phyloP scores from a whole-genome alignment of 2,329 filamentous ascomycete species.

The Rachicladosporium sp. region DNA sequence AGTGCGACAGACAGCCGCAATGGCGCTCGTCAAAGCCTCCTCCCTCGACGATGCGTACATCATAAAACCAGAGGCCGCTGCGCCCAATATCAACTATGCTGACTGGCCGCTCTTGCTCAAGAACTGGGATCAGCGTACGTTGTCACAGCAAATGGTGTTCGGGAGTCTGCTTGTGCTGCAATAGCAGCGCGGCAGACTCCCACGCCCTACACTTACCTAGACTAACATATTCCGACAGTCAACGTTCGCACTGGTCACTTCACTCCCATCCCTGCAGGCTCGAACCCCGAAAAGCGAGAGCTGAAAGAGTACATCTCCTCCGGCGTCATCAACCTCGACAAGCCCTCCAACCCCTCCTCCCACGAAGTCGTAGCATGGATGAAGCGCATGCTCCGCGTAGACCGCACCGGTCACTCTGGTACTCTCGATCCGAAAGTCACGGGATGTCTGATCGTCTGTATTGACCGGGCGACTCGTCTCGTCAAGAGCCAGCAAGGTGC shows the following conservation, averaged over 20 bases:
- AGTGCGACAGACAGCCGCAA: conserved; percentile 4
- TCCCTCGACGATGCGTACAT: conserved; percentile 55
- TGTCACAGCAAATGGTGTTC: conserved; percentile 5
- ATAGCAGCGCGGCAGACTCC: conserved; percentile 1
- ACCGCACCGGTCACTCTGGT: conserved; percentile 97
- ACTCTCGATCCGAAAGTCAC: conserved; percentile 98
- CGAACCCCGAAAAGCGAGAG: conserved; percentile 81
- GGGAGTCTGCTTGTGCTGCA: conserved; percentile 1
- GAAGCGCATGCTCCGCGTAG: conserved; percentile 87
- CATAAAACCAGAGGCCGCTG: conserved; percentile 83
- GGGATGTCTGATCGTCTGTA: conserved; percentile 85
- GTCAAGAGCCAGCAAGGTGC: conserved; percentile 98
- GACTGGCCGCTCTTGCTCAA: conserved; percentile 88
- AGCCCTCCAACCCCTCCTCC: conserved; percentile 92
- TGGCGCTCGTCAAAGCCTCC: conserved; percentile 24
- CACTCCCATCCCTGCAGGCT: conserved; percentile 89
- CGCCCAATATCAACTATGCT: conserved; percentile 71
- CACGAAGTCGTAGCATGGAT: conserved; percentile 99
- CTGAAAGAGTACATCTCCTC: conserved; percentile 95
- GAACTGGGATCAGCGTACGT: conserved; percentile 83
- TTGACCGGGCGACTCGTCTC: conserved; percentile 90
- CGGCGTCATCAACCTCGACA: conserved; percentile 96
- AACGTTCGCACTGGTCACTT: conserved; percentile 91
- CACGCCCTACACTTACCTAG: conserved; percentile 6
- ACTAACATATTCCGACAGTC: conserved; percentile 39